Base-by-base conservation (phyloP, 164 flowering plant species). In the Buxus sempervirens region DNA sequence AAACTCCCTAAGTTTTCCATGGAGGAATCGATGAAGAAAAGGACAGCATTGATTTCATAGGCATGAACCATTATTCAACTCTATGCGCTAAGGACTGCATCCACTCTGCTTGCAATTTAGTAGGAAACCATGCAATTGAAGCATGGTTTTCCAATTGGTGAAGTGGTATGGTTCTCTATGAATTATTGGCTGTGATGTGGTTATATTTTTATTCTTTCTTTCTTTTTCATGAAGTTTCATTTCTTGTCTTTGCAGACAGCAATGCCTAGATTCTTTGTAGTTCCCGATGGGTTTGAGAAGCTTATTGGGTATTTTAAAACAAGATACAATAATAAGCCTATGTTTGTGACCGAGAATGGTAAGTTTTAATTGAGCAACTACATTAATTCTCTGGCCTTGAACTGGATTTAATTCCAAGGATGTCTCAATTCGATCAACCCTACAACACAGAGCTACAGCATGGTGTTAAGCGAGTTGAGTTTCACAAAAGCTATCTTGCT, bases 401-500 rank as follows among this genome's bases (percentile, higher is more conserved):
- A n/a, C 19, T 0, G 19, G 8, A 18, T 60, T 0, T 25, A 55
- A n/a, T 32, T 54, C 1, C 70, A 66, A 84, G 85, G 55, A 76
- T 64, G 69, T 48, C 70, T 66, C 76, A 60, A 54, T 42, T 8
- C 25, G 48, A 24, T 18, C 15, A 78, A 68, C n/a, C 66, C 2
- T 48, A 63, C 23, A 68, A 72, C 23, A 48, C 12, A 72, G n/a
- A n/a, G 36, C 10, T 65, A 9, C 59, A 76, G 21, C 38, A 87
- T 13, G 91, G 84, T 64, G 24, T 58, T 28, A 72, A 82, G 66
- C 70, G 88, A 45, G 66, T 85, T 0, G 60, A 82, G 9, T 85
- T n/a, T 62, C 83, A 78, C 23, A 78, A 80, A 56, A 27, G 72
- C 26, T 81, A 87, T 71, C 83, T 87, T 51, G 75, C 81, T 18